Evolutionary conservation across 441 rosid species (phyloP).

Genomic region (Codiaeum variegatum): DNA sequence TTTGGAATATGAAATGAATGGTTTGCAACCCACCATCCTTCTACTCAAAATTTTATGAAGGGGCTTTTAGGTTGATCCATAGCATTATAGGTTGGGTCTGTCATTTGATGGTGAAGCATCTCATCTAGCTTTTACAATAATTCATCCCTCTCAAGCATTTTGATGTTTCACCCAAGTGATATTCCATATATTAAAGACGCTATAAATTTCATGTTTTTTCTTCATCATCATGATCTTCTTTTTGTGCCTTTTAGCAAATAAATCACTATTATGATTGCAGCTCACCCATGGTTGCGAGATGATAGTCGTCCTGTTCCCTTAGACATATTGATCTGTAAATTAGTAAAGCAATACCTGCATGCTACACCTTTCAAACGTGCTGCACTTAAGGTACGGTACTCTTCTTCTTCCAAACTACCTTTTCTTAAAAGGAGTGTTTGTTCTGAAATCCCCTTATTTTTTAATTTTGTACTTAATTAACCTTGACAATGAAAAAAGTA

Average conservation of each 20-base stretch:
- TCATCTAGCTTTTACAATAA: neutral
- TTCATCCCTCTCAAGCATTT: neutral
- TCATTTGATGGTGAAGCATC: neutral
- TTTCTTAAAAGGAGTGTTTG: neutral
- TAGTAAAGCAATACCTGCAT: slow-evolving; percentile 67
- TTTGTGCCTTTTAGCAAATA: slow-evolving; percentile 5
- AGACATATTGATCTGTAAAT: slow-evolving; percentile 73
- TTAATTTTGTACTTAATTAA: neutral
- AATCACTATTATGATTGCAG: slow-evolving; percentile 34
- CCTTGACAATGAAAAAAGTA: neutral
- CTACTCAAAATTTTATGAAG: neutral
- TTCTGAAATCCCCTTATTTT: neutral
- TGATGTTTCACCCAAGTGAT: neutral
- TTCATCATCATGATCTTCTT: neutral
- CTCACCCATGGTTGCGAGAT: slow-evolving; percentile 83
- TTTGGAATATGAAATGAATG: neutral
- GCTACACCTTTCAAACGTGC: slow-evolving; percentile 79
- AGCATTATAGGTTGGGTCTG: neutral
- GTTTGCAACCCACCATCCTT: too few relatives aligned
- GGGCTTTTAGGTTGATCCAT: neutral
- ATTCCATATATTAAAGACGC: neutral
- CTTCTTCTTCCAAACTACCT: neutral
- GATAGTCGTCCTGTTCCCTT: slow-evolving; percentile 54
- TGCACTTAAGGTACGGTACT: slow-evolving; percentile 83
- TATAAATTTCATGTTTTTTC: neutral